Evolutionary conservation across 192 early-diverging fungal genomes (phyloP).

Genomic region (Podila horticola): DNA sequence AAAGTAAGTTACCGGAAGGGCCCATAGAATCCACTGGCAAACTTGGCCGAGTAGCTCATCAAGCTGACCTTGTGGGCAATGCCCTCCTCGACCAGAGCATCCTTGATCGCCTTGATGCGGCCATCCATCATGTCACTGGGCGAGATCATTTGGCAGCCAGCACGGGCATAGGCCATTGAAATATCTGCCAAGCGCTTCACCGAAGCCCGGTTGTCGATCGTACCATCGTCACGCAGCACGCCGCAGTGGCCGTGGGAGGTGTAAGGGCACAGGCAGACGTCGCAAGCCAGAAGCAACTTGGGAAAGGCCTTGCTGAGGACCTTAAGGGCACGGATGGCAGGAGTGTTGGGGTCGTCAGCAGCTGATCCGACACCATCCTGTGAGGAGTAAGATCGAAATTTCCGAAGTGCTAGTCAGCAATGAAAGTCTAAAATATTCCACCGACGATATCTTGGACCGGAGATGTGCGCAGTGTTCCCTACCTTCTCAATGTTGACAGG

Average conservation of each 20-base stretch:
- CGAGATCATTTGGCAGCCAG: constrained; percentile 87
- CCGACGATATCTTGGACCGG: no score
- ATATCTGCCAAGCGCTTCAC: constrained; percentile 87
- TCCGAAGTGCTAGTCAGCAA: not conserved
- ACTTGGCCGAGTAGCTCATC: constrained; percentile 98
- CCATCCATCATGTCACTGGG: constrained; percentile 99
- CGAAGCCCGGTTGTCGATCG: constrained; percentile 82
- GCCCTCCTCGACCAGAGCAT: constrained; percentile 77
- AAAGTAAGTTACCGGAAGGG: constrained; percentile 79
- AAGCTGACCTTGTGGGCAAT: constrained; percentile 83
- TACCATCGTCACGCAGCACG: constrained; percentile 77
- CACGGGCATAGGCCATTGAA: constrained; percentile 86
- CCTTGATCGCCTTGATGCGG: constrained; percentile 93
- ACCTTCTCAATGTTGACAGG: constrained; percentile 74
- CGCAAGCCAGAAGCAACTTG: constrained; percentile 85
- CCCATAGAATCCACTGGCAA: constrained; percentile 94
- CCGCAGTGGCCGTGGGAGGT: constrained; percentile 98
- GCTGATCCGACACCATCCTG: constrained; percentile 82
- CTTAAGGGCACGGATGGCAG: constrained; percentile 86
- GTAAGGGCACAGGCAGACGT: constrained; percentile 97
- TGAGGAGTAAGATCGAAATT: not conserved
- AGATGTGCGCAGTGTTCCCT: not conserved
- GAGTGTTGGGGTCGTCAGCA: constrained; percentile 85
- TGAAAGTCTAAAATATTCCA: no score
- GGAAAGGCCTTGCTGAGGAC: constrained; percentile 84